Conservation (phyloP, 2,329 filamentous ascomycete species). For the Orbilia blumenaviensis region DNA sequence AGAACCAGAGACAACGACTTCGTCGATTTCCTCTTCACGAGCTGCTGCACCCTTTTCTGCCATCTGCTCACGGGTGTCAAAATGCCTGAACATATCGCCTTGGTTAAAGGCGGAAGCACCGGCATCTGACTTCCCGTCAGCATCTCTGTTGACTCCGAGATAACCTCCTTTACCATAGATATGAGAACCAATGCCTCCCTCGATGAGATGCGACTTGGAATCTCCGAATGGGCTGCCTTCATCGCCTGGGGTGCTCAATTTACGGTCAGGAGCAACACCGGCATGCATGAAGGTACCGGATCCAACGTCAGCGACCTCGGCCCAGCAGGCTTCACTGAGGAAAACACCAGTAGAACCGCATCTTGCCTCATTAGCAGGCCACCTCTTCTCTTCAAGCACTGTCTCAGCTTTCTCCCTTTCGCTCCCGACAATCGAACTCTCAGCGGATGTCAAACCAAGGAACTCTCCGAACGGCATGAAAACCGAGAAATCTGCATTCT, state of each 20-base stretch:
- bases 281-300: conserved; percentile 67
- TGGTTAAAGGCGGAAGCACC: conserved; percentile 88
- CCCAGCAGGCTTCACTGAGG: conserved; percentile 93
- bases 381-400: conserved; percentile 89
- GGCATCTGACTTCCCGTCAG: conserved; percentile 88
- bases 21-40: conserved; percentile 88
- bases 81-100: conserved; percentile 97
- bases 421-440: conserved; percentile 86
- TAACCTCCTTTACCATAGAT: conserved; percentile 77
- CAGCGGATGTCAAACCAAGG: conserved; percentile 83
- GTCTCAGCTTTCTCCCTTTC: conserved; percentile 91
- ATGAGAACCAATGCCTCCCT: conserved; percentile 64
- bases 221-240: conserved; percentile 66
- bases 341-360: conserved; percentile 94
- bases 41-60: conserved; percentile 94
- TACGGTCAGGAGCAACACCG: conserved; percentile 61
- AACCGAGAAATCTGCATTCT: conserved; percentile 92
- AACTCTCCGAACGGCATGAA: conserved; percentile 98
- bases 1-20: conserved; percentile 76
- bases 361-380: conserved; percentile 89
- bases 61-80: conserved; percentile 93
- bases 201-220: conserved; percentile 68
- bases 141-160: conserved; percentile 76
- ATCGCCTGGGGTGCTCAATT: conserved; percentile 67
- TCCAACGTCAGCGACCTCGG: conserved; percentile 80